Conservation (phyloP, 2,329 filamentous ascomycete species). For the Trichophyton schoenleinii region DNA sequence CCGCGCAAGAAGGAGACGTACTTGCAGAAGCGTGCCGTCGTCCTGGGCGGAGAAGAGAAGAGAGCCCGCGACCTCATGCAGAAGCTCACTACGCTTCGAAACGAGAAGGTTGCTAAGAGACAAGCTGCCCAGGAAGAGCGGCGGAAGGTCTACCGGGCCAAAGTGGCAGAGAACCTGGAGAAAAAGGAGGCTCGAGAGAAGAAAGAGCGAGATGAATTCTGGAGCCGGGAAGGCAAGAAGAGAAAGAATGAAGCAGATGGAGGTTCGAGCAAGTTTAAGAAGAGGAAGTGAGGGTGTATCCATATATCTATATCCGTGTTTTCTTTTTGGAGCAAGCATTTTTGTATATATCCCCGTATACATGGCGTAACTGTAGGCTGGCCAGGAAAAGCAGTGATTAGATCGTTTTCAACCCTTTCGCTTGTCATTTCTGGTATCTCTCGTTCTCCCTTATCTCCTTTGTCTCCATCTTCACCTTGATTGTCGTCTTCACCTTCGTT, state of each 20-base stretch:
- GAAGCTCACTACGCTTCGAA: constrained; percentile 79
- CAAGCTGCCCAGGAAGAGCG: constrained; percentile 78
- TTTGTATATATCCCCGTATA: not conserved
- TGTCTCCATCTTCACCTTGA: not conserved
- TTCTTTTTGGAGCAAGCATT: not conserved
- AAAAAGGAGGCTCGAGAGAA: constrained; percentile 80
- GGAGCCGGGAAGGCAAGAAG: constrained; percentile 80
- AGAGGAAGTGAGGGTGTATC: constrained; percentile 25
- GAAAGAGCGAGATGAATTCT: constrained; percentile 83
- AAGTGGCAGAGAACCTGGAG: constrained; percentile 68
- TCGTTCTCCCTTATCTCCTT: too few species aligned
- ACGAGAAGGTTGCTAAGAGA: constrained; percentile 79
- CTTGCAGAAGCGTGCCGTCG: constrained; percentile 89
- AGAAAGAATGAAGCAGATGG: constrained; percentile 46
- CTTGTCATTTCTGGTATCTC: not conserved
- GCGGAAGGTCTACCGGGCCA: constrained; percentile 65
- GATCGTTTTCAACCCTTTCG: not conserved
- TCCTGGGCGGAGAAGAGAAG: constrained; percentile 74
- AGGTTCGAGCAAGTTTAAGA: constrained; percentile 27
- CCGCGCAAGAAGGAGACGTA: constrained; percentile 74
- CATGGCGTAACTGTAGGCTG: not conserved
- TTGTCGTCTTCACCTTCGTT: not conserved
- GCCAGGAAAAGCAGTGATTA: not conserved
- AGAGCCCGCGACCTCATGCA: constrained; percentile 79
- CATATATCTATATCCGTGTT: not conserved